Base-by-base conservation (phyloP, 495 filamentous ascomycete species). In the Xylaria sp. region DNA sequence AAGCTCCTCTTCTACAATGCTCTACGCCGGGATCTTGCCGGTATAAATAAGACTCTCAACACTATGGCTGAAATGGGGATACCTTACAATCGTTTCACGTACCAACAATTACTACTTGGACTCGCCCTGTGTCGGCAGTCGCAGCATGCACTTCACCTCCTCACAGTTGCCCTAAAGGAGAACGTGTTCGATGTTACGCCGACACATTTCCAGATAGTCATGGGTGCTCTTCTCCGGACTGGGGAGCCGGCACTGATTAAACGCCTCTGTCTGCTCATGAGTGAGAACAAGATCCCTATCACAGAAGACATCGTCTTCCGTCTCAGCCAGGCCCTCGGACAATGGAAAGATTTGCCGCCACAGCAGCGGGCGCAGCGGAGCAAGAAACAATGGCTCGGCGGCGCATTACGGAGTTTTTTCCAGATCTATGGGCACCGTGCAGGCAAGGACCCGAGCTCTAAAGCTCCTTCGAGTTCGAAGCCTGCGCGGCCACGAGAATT, bases 141-240 rank as follows among this genome's bases (percentile, higher is more conserved):
- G 12, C 85, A 89, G 63, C 85, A 87, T 71, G 96, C 95, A 4
- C 84, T 87, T 35, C 82, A 83, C 55, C 89, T 96, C 48, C 82
- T 98, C 37, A 78, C 82, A 29, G 78, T 81, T 0, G 85, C 91
- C 26, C 84, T 94, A 74, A 85, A 82, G 69, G 81, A 88, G 24
- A 83, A 84, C 8, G 81, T 85, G 7, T 82, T 94, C 31, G 81
- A 86, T 61, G 85, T 88, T 3, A 90, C 87, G 0, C 83, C 87
- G 15, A 84, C 91, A 14, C 93, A 97, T 77, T 97, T 93, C 77
- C 85, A 89, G n/a, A 87, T 93, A 6, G 79, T 95, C 33, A 89
- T 96, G 82, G 84, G 86, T 33, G 76, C 76, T 41, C 79, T 83
- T 64, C 73, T 85, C 33, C 68, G 74, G 44, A 83, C 69, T 33